A percentile compares a stretch with the other conserved stretches of the same genome.
Conservation (phyloP, 2,329 filamentous ascomycete species). For the Pyricularia pennisetigena region DNA sequence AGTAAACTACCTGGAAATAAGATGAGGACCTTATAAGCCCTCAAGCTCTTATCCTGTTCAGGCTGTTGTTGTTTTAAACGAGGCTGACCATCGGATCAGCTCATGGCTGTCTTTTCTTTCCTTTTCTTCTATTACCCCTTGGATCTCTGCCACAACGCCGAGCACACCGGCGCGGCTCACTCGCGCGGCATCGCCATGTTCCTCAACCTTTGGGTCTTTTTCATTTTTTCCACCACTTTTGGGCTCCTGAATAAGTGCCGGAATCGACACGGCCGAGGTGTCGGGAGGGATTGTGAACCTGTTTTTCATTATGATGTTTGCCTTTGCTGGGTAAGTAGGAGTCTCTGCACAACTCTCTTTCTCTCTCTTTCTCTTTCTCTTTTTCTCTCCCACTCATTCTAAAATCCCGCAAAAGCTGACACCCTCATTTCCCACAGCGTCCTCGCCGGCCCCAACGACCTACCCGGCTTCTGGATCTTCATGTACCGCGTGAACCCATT, state of each 20-base stretch:
- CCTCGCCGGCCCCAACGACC: constrained; percentile 42
- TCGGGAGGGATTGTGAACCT: not conserved
- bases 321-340: not conserved
- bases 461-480: constrained; percentile 71
- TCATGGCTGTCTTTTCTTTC: not conserved
- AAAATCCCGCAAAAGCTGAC: too few relatives aligned
- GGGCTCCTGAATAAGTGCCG: not conserved
- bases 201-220: not conserved
- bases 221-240: not conserved
- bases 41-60: too few relatives aligned
- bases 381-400: too few relatives aligned
- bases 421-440: constrained; percentile 24
- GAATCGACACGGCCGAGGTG: not conserved
- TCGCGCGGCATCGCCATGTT: too few relatives aligned
- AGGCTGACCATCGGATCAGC: not conserved
- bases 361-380: too few relatives aligned
- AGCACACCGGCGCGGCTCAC: too few relatives aligned
- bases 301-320: not conserved
- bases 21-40: not conserved
- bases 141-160: too few relatives aligned
- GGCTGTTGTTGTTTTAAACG: too few relatives aligned
- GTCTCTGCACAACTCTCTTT: too few relatives aligned
- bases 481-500: constrained; percentile 78
- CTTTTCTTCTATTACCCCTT: too few relatives aligned
- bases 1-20: not conserved